Evolutionary conservation across 1,139 yeast species (phyloP).

Genomic region (Debaryomycetaceae sp.): DNA sequence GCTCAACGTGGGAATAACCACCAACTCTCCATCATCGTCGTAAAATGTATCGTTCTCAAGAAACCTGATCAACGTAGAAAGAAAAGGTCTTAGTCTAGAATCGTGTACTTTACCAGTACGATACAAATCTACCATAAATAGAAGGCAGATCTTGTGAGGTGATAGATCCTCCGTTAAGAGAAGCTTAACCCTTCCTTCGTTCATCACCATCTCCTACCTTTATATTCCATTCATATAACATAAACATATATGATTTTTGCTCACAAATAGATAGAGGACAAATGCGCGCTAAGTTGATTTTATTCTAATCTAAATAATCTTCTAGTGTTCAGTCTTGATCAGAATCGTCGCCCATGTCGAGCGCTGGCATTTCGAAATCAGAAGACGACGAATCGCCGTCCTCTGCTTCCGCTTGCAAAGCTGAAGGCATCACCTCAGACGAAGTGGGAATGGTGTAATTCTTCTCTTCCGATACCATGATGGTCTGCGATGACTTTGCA

Average conservation of each 20-base stretch:
- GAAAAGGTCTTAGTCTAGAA: constrained; percentile 8
- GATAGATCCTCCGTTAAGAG: constrained; percentile 32
- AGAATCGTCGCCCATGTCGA: constrained; percentile 39
- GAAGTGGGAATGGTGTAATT: no score
- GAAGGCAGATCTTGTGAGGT: constrained; percentile 31
- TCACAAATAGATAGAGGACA: not conserved
- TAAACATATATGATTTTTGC: not conserved
- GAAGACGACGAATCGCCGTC: constrained; percentile 18
- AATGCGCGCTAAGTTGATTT: not conserved
- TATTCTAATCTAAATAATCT: not conserved
- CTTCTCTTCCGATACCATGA: no score
- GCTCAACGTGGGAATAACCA: constrained; percentile 24
- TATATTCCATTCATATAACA: not conserved
- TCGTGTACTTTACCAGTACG: constrained; percentile 14
- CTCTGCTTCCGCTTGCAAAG: not conserved
- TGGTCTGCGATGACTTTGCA: no score
- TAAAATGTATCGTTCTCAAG: constrained; percentile 25
- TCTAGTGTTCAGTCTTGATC: constrained; percentile 17
- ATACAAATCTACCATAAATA: constrained; percentile 21
- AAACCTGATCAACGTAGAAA: constrained; percentile 18
- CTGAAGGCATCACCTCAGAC: no score
- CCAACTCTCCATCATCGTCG: constrained; percentile 18
- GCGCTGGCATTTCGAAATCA: constrained; percentile 59
- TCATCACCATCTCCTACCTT: constrained; percentile 1
- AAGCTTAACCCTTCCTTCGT: constrained; percentile 8